These are phyloP conservation scores for Paraphoma sp. DNA, from an alignment of 2,329 filamentous ascomycete genomes.

Conservation along the genomic window DNA sequence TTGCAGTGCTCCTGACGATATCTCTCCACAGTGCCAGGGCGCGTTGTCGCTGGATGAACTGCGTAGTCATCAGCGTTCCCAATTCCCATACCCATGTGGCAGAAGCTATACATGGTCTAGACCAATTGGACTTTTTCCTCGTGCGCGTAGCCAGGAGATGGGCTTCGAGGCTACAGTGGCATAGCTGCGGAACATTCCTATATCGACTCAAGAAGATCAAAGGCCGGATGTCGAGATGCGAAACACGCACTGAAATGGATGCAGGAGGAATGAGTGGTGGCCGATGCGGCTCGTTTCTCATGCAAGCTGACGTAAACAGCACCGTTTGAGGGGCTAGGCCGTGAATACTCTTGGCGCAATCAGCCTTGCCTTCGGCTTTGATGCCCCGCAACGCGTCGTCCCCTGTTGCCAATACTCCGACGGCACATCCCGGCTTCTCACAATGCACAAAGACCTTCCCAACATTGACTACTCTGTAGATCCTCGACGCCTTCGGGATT, in stretches of 20 bases:
- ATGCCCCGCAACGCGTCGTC: slow-evolving; percentile 19
- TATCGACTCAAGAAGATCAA: background rate
- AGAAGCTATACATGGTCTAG: slow-evolving; percentile 37
- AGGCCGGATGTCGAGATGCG: background rate
- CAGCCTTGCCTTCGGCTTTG: slow-evolving; percentile 4
- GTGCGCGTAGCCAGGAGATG: slow-evolving; percentile 35
- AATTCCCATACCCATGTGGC: no score
- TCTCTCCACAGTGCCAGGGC: slow-evolving; percentile 56
- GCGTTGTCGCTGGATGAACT: slow-evolving; percentile 59
- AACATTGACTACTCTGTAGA: no score
- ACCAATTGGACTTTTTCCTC: slow-evolving; percentile 40
- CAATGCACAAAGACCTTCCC: no score
- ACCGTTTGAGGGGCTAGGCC: slow-evolving; percentile 8
- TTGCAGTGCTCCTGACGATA: slow-evolving; percentile 52
- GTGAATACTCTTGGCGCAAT: slow-evolving; percentile 9
- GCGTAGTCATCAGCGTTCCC: slow-evolving; percentile 11
- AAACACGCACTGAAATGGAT: slow-evolving; percentile 2
- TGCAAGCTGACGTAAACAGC: slow-evolving; percentile 28
- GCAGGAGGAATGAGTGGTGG: no score
- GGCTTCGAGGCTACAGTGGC: slow-evolving; percentile 39
- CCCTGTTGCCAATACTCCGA: background rate
- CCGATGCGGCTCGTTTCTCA: slow-evolving; percentile 12
- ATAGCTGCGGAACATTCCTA: slow-evolving; percentile 41
- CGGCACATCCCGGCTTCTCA: no score
- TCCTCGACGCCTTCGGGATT: no score